phyloP scores from a whole-genome alignment of 495 filamentous ascomycete species.

The Aspergillus bertholletiae region DNA sequence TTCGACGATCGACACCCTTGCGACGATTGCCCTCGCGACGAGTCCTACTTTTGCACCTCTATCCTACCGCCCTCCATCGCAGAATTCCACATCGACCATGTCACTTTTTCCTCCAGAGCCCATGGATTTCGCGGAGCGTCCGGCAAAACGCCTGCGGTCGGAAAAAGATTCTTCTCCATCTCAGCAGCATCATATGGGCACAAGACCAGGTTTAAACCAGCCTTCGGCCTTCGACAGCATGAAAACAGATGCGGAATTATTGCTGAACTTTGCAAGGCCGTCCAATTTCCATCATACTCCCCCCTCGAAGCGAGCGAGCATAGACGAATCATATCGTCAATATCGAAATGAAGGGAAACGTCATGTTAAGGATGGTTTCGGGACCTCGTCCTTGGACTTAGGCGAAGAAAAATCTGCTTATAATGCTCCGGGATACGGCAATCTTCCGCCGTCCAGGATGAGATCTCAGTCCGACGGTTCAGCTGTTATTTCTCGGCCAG shows the following conservation, averaged over 20 bases:
- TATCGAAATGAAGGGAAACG: slow-evolving; percentile 22
- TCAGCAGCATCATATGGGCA: slow-evolving; percentile 22
- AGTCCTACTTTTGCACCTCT: slow-evolving; percentile 43
- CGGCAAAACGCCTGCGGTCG: slow-evolving; percentile 59
- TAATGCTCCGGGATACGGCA: slow-evolving; percentile 7
- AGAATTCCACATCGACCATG: slow-evolving; percentile 21
- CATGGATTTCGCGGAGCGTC: slow-evolving; percentile 40
- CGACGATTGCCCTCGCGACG: slow-evolving; percentile 52
- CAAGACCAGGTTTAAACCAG: slow-evolving; percentile 44
- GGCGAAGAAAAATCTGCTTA: slow-evolving; percentile 16
- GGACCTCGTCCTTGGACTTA: slow-evolving; percentile 7
- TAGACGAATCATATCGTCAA: slow-evolving; percentile 31
- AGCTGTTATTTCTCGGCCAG: slow-evolving; percentile 36
- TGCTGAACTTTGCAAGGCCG: slow-evolving; percentile 46
- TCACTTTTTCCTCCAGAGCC: slow-evolving; percentile 33
- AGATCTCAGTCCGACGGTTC: slow-evolving; percentile 47
- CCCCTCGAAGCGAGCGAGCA: slow-evolving; percentile 32
- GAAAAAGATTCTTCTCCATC: slow-evolving; percentile 52
- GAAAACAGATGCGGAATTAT: slow-evolving; percentile 51
- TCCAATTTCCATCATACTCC: slow-evolving; percentile 30
- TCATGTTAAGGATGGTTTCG: slow-evolving; percentile 23
- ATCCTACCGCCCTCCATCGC: slow-evolving; percentile 32
- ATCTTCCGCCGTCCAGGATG: slow-evolving; percentile 35
- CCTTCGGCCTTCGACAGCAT: slow-evolving; percentile 38
- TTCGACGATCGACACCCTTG: slow-evolving; percentile 52